Conservation (phyloP, 2,329 filamentous ascomycete genomes). For the Epichloe coenophiala region DNA sequence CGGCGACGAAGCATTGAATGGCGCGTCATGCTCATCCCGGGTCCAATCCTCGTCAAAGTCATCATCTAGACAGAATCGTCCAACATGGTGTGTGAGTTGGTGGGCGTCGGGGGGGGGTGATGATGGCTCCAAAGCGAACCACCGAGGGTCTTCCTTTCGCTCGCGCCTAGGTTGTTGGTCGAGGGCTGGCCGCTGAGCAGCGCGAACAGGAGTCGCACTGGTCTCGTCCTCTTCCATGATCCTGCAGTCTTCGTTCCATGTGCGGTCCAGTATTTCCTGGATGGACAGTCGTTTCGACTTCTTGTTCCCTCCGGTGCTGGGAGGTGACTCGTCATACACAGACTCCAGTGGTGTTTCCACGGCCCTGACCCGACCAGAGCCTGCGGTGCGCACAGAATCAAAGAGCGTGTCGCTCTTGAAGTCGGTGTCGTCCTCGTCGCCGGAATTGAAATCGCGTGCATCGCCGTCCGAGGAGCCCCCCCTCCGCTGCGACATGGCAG, state of each 20-base stretch:
- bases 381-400: slow-evolving; percentile 61
- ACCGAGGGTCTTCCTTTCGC: slow-evolving; percentile 1
- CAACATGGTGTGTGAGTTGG: slow-evolving; percentile 23
- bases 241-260: slow-evolving; percentile 40
- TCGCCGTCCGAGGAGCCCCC: slow-evolving; percentile 56
- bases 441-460: slow-evolving; percentile 47
- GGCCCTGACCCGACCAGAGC: slow-evolving; percentile 51
- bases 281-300: slow-evolving; percentile 44
- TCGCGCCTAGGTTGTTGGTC: slow-evolving; percentile 2
- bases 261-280: slow-evolving; percentile 42
- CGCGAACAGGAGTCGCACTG: slow-evolving; percentile 35
- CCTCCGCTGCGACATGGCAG: slow-evolving; percentile 25
- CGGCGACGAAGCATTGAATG: slow-evolving; percentile 44
- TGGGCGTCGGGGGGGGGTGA: slow-evolving; percentile 4
- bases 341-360: slow-evolving; percentile 62
- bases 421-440: slow-evolving; percentile 67
- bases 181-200: slow-evolving; percentile 17
- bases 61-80: slow-evolving; percentile 43
- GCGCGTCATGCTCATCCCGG: slow-evolving; percentile 34
- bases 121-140: neutral
- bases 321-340: slow-evolving; percentile 69
- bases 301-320: slow-evolving; percentile 35
- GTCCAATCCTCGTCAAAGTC: slow-evolving; percentile 53
- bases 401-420: slow-evolving; percentile 65
- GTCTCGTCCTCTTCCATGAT: slow-evolving; percentile 53